phyloP scores from a whole-genome alignment of 352 stramenopile genomes.

The Globisporangium barbulae region DNA sequence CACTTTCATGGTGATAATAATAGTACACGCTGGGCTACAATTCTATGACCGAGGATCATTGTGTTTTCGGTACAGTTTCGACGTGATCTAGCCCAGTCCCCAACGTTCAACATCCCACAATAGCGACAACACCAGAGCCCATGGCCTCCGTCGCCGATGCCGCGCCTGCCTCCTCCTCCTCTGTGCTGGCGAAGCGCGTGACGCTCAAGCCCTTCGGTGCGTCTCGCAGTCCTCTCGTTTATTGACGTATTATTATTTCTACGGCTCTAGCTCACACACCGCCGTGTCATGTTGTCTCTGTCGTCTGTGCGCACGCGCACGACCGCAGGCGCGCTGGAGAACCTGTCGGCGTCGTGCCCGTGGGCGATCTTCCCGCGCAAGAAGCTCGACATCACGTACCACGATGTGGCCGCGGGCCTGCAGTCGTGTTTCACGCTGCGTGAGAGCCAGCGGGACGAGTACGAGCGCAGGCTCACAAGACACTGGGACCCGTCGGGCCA shows the following conservation, averaged over 20 bases:
- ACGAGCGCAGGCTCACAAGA: conserved; percentile 41
- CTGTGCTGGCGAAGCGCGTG: conserved; percentile 13
- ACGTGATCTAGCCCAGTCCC: neutral
- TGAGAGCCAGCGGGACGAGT: conserved; percentile 54
- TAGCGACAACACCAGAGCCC: neutral
- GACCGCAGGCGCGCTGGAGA: conserved; percentile 40
- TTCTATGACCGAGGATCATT: too few species aligned
- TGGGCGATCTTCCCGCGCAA: conserved; percentile 83
- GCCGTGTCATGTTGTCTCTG: neutral
- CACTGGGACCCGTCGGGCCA: conserved; percentile 59
- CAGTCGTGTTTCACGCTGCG: conserved; percentile 49
- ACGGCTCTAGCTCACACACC: neutral
- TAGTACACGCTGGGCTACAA: too few species aligned
- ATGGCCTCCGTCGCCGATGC: neutral
- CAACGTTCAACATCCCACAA: neutral
- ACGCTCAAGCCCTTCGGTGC: conserved; percentile 43
- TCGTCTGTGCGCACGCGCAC: neutral
- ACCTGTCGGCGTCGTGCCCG: conserved; percentile 50
- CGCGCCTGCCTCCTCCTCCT: neutral
- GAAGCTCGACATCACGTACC: conserved; percentile 78
- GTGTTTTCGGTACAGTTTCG: too few species aligned
- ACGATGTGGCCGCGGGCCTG: conserved; percentile 57
- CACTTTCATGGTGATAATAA: too few species aligned
- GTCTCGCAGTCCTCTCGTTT: neutral
- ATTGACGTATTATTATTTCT: neutral